A percentile compares a stretch with the other conserved stretches of the same genome.
Conservation (phyloP, 2,329 filamentous ascomycete genomes). For the Dendryphion nanum region DNA sequence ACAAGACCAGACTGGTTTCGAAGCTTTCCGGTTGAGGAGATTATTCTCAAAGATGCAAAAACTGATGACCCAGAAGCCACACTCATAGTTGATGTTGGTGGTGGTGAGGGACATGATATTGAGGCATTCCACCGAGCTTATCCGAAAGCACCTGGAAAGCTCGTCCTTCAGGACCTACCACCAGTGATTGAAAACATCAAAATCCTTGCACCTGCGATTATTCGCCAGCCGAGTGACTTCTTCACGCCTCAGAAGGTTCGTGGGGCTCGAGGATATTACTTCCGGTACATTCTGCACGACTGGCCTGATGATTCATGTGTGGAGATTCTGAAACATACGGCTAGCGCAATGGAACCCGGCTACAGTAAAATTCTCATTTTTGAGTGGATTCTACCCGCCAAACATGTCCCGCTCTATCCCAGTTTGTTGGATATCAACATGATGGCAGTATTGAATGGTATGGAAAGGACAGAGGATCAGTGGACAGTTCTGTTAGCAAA, state of each 20-base stretch:
- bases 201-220: not conserved
- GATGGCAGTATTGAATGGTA: not conserved
- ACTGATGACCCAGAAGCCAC: not conserved
- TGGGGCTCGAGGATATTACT: not conserved
- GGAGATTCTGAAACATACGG: not conserved
- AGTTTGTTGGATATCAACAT: not conserved
- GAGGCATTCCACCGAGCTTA: not conserved
- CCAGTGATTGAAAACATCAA: not conserved
- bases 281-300: not conserved
- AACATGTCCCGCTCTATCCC: not conserved
- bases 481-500: not conserved
- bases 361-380: not conserved
- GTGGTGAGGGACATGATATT: not conserved
- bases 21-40: constrained; percentile 1
- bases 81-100: constrained; percentile 1
- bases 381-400: not conserved
- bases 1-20: constrained; percentile 2
- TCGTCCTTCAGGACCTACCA: constrained; percentile 1
- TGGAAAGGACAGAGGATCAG: not conserved
- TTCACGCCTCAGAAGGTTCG: constrained; percentile 17
- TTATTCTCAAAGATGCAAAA: not conserved
- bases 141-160: not conserved
- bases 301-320: not conserved
- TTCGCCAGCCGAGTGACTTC: constrained; percentile 24
- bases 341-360: not conserved